Evolutionary conservation across 225 moss, liverwort and hornwort genomes (phyloP), one percentile per base, ranked within the genome.

Genomic region (Climacium dendroides): DNA sequence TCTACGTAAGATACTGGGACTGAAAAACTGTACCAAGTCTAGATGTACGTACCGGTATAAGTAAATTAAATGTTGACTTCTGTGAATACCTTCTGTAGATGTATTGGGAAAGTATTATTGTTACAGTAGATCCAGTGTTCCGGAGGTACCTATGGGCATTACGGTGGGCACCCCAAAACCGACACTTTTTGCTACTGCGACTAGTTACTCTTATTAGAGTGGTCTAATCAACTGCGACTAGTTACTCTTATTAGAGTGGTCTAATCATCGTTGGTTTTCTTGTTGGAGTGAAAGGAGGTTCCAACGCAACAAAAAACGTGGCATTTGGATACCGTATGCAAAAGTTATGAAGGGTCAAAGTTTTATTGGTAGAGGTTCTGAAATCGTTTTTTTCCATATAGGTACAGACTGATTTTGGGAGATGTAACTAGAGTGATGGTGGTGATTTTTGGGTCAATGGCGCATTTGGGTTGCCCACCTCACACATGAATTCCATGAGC

Each of bases 271-370:
- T n/a, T n/a, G n/a, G n/a, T n/a, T n/a, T n/a, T n/a, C n/a, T 69
- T 14, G 4, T 24, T 25, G 14, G 14, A 43, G 1, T 71, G 3
- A 26, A 26, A 70, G 15, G 70, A 70, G 8, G 5, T 9, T 43
- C 2, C 3, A 70, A 26, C 2, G 3, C 2, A 41, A 9, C 5
- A 26, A 41, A 70, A 3, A 41, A 26, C 1, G 0, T 0, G 0
- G 0, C 5, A 15, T 70, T 70, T 41, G 15, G 3, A 41, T 70
- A 26, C 0, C 0, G 0, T 5, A 5, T 41, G 41, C 26, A 70
- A 9, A 41, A 26, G 5, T 70, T 15, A 5, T 26, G 1, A 13
- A 39, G 13, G 12, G 7, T 20, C 37, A 22, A 22, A 67, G 4
- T 12, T 22, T 66, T 35, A 20, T 66, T 4, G 22, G 5, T 12